Conservation (phyloP, 2,329 filamentous ascomycete species). For the Aureobasidium pullulans region DNA sequence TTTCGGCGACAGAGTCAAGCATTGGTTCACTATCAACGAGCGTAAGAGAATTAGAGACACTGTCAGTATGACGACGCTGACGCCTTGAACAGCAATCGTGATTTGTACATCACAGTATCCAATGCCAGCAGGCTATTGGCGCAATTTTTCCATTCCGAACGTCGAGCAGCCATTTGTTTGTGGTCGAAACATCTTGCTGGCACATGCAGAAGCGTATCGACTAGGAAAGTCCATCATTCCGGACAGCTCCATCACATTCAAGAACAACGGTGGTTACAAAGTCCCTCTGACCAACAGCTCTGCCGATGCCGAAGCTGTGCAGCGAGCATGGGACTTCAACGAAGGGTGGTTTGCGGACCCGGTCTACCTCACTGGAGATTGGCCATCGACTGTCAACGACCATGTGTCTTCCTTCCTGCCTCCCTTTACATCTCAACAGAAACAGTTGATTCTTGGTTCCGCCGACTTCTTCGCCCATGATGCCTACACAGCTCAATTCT, state of each 20-base stretch:
- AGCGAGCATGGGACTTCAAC: slow-evolving; percentile 24
- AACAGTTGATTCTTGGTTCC: slow-evolving; percentile 25
- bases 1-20: slow-evolving; percentile 33
- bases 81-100: slow-evolving; percentile 14
- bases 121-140: slow-evolving; percentile 13
- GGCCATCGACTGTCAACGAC: slow-evolving; percentile 32
- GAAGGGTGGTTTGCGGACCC: slow-evolving; percentile 36
- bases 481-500: slow-evolving; percentile 51
- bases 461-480: slow-evolving; percentile 38
- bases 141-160: slow-evolving; percentile 24
- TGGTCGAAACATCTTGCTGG: slow-evolving; percentile 31
- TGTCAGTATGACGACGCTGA: no score
- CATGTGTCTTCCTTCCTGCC: slow-evolving; percentile 28
- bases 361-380: slow-evolving; percentile 36
- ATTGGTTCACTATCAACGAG: slow-evolving; percentile 38
- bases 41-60: slow-evolving; percentile 9
- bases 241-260: slow-evolving; percentile 31
- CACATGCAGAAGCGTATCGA: slow-evolving; percentile 34
- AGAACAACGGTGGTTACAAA: slow-evolving; percentile 34
- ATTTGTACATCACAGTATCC: slow-evolving; percentile 15
- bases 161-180: slow-evolving; percentile 22
- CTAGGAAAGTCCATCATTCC: slow-evolving; percentile 28
- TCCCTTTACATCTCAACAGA: slow-evolving; percentile 27
- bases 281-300: slow-evolving; percentile 28
- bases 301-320: slow-evolving; percentile 25